Evolutionary conservation across 176 grass and related monocot genomes (phyloP), one percentile per base, ranked within the genome.

Genomic region (Echinochloa phyllopogon): DNA sequence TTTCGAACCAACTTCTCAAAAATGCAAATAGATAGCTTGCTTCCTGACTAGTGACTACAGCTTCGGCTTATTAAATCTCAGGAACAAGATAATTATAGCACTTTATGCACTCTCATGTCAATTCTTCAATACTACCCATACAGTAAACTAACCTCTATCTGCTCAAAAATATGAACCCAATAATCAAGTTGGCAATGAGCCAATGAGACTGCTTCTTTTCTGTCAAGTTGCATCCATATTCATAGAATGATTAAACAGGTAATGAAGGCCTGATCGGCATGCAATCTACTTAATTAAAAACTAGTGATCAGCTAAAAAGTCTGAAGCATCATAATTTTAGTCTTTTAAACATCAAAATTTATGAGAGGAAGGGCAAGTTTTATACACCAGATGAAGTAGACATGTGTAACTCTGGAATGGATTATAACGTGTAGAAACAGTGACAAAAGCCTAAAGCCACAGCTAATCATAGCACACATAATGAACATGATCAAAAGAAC

Each of bases 121-220:
- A 81, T 76, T 65, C 38, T 85, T 59, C 43, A 73, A 44, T 10
- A 76, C 42, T 53, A 81, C 75, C 27, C 25, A 59, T 16, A 68
- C 5, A 49, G 4, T 51, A 84, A 56, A 57, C 15, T 60, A 41
- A 38, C 64, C 47, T 47, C 20, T 51, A 52, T 40, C 24, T 47
- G 21, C 47, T 4, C 9, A 5, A 4, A 59, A 68, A 23, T 51
- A 64, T 45, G 24, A 29, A 55, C 18, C 8, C 11, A 4, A 25
- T 27, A 72, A 77, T 37, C 64, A 83, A 77, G 52, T 70, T 77
- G 6, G 3, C 43, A 86, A 18, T 42, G 62, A 69, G 6, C 3
- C 43, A 86, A 13, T 55, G 38, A 64, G 10, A 65, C 17, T 13
- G 2, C 56, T 10, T 11, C 5, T 7, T 52, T 51, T n/a, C 23